Base-by-base conservation (phyloP, 148 eudicot genomes). In the Gaultheria prostrata region DNA sequence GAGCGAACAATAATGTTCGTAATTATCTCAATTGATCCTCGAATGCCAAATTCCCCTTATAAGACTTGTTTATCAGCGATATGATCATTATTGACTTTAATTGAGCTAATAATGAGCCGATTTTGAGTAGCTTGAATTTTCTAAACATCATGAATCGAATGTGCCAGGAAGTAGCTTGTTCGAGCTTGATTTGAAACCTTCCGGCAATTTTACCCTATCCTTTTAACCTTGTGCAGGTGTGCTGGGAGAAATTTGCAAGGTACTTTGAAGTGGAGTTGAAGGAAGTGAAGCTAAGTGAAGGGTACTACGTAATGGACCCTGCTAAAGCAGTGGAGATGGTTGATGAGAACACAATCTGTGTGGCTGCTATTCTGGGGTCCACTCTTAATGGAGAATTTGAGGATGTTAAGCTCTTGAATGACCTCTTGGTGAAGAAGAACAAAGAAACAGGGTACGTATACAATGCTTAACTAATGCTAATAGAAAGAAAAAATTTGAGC, bases 341-440 rank as follows among this genome's bases (percentile, higher is more conserved):
- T 15, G 81, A 79, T 57, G 81, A 79, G 39, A 79, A 79, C 49
- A 79, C 81, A 46, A 79, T 79, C 32, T 79, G 81, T 57, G 81
- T 79, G 35, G 81, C 81, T 54, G 81, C 69, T 18, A 79, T 79
- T 1, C 35, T 79, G 50, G 81, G 81, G 7, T 79, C 81, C 35
- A 79, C 81, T 15, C 81, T 79, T 26, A 79, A 79, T 57, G 81
- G 81, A 12, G 81, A 79, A 57, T 79, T 79, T 3, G 81, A 79
- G 57, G 81, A 79, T 57, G 70, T 79, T 67, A 79, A 79, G 81
- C 81, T 54, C 70, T 57, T 79, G 69, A 79, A 79, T 20, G 69
- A 79, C 57, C 81, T 79, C 57, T 35, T 79, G 70, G 28, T 79
- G 17, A 14, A 79, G 26, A 79, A 56, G 50, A 79, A 79, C 70